Evolutionary conservation across 805 yeast genomes (phyloP).

Genomic region (Blastobotrys americana): DNA sequence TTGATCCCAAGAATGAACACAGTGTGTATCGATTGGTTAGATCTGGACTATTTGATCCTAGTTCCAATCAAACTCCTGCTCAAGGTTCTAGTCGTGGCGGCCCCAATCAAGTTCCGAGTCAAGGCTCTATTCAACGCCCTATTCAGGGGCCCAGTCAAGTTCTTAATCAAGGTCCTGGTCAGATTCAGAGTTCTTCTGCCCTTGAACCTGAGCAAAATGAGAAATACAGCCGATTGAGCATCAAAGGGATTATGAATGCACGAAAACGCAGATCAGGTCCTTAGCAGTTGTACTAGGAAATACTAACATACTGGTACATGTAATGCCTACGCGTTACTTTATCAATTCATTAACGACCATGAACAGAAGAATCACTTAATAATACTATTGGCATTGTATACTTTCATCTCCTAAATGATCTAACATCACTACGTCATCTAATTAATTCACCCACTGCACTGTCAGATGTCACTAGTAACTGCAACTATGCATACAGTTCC

Average conservation of each 20-base stretch:
- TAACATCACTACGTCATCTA: no score
- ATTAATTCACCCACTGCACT: no score
- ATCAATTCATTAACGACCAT: no score
- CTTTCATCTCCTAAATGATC: no score
- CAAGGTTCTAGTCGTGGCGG: background rate
- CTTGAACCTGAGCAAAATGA: slow-evolving; percentile 3
- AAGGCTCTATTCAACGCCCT: background rate
- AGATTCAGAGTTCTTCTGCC: background rate
- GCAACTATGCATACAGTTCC: no score
- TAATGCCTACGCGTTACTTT: no score
- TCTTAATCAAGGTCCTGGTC: background rate
- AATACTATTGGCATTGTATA: no score
- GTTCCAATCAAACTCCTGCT: background rate
- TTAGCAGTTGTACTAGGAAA: no score
- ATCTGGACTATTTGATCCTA: slow-evolving; percentile 9
- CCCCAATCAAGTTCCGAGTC: background rate
- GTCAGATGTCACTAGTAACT: no score
- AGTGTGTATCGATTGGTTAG: slow-evolving; percentile 10
- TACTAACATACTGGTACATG: no score
- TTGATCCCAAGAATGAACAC: slow-evolving; percentile 14
- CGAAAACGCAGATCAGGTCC: slow-evolving; percentile 8
- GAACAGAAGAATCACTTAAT: no score
- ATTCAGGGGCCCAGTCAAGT: background rate
- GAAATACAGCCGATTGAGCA: slow-evolving; percentile 18
- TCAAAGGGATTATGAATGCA: slow-evolving; percentile 18